Percentiles rank a stretch among this genome's conserved stretches.
These are phyloP conservation scores for Graphiopsis chlorocephala DNA, from an alignment of 2,329 filamentous ascomycete species.

Conservation along the genomic window DNA sequence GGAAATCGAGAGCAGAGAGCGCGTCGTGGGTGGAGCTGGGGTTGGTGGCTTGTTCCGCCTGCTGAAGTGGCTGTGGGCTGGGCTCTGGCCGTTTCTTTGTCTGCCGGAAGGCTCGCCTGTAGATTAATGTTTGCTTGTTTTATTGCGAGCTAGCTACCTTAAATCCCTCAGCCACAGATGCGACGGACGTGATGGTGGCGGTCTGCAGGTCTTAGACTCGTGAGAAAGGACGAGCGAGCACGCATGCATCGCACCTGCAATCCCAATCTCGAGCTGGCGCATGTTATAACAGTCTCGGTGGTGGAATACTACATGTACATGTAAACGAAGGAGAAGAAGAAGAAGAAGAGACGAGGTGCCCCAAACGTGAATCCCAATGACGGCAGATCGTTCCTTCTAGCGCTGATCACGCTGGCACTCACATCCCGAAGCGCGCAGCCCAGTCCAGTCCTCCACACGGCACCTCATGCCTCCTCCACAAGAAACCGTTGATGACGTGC, in stretches of 20 bases:
- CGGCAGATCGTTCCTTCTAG: background rate
- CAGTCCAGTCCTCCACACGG: no score
- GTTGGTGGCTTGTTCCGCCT: background rate
- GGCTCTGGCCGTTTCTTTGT: background rate
- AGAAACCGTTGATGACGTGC: background rate
- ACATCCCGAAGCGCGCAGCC: no score
- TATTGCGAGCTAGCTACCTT: background rate
- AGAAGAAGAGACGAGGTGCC: background rate
- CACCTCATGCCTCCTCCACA: background rate
- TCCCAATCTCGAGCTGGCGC: background rate
- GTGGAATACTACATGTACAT: background rate
- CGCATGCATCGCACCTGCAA: background rate
- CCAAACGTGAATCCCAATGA: constrained; percentile 2
- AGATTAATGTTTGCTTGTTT: background rate
- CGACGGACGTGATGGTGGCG: background rate
- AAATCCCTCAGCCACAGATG: background rate
- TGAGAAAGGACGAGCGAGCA: background rate
- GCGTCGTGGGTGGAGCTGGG: background rate
- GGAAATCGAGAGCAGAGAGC: background rate
- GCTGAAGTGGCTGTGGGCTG: background rate
- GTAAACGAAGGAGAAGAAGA: background rate
- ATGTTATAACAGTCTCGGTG: background rate
- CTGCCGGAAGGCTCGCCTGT: no score
- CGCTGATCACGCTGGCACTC: background rate
- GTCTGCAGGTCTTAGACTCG: background rate